Base-by-base conservation (phyloP, 768 basidiomycete species). In the Hygrocybe punicea region DNA sequence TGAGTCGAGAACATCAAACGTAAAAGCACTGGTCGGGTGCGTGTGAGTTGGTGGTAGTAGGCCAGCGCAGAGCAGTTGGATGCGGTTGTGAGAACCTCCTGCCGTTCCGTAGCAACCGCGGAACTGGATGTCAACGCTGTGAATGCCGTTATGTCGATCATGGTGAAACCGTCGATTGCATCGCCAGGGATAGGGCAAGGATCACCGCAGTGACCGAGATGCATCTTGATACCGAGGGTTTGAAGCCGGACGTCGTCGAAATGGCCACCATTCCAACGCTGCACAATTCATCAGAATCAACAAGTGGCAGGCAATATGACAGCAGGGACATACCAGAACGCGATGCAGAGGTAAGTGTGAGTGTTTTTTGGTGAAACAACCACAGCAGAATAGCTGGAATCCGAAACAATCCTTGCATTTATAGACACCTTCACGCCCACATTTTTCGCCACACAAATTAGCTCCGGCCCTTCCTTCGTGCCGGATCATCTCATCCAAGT, bases 101-200 rank as follows among this genome's bases (percentile, higher is more conserved):
- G 54, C 14, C n/a, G 21, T 39, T 11, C 25, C n/a, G 21, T 52
- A 50, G 48, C 71, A 72, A 9, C 51, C 56, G 45, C 71, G 71
- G 46, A 64, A 70, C 4, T 45, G 39, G 5, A 71, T 34, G 21
- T 54, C 29, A 5, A 71, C 53, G 6, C 24, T 11, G 49, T 71
- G 71, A 13, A 64, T 37, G 14, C 69, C 71, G 25, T 58, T 67
- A 17, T 57, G 48, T 71, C 53, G 21, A 71, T 21, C 1, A 63
- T 53, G 23, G 29, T 46, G 37, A 62, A 60, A 23, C 23, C 36
- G 14, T 29, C 9, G 4, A 50, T 8, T 11, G 11, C 6, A 9
- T 11, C 34, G 1, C 24, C 14, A n/a, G 58, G 58, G 13, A 17
- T n/a, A 6, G 21, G 16, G 42, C 60, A 62, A 11, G 6, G 36